A percentile compares a stretch with the other conserved stretches of the same genome.
phyloP scores from a whole-genome alignment of 1,284 basidiomycete species.

The Cutaneotrichosporon spelunceum region DNA sequence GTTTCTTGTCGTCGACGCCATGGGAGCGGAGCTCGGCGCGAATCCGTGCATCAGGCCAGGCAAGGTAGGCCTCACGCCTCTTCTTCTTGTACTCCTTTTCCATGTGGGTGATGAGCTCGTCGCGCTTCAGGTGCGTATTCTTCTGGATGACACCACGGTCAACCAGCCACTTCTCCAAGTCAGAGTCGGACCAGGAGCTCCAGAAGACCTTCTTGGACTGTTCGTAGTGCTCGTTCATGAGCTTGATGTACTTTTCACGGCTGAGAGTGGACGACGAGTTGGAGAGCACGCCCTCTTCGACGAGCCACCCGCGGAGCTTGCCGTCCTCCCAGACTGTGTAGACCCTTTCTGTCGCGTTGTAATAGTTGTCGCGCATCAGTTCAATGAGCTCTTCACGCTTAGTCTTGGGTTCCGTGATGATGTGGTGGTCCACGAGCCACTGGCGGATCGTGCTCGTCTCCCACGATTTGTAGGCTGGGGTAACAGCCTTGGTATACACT shows the following conservation, averaged over 20 bases:
- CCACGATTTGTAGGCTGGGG: constrained; percentile 78
- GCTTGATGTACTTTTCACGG: constrained; percentile 67
- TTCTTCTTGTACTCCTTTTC: constrained; percentile 51
- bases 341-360: constrained; percentile 59
- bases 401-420: constrained; percentile 60
- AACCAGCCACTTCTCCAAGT: constrained; percentile 72
- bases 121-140: constrained; percentile 65
- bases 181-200: constrained; percentile 72
- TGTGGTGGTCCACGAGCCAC: constrained; percentile 76
- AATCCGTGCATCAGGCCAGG: constrained; percentile 85
- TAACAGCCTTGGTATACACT: constrained; percentile 61
- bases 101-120: constrained; percentile 54
- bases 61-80: constrained; percentile 62
- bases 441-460: constrained; percentile 76
- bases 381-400: constrained; percentile 68
- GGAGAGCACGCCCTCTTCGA: constrained; percentile 48
- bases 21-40: constrained; percentile 74
- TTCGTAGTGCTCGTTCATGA: constrained; percentile 71
- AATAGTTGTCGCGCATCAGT: constrained; percentile 77
- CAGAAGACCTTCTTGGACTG: constrained; percentile 66
- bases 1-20: constrained; percentile 64
- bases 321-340: constrained; percentile 64
- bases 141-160: constrained; percentile 68
- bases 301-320: constrained; percentile 53
- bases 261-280: constrained; percentile 17